These are phyloP conservation scores for Stagonosporopsis tanaceti DNA, from an alignment of 2,329 filamentous ascomycete species.

Conservation along the genomic window DNA sequence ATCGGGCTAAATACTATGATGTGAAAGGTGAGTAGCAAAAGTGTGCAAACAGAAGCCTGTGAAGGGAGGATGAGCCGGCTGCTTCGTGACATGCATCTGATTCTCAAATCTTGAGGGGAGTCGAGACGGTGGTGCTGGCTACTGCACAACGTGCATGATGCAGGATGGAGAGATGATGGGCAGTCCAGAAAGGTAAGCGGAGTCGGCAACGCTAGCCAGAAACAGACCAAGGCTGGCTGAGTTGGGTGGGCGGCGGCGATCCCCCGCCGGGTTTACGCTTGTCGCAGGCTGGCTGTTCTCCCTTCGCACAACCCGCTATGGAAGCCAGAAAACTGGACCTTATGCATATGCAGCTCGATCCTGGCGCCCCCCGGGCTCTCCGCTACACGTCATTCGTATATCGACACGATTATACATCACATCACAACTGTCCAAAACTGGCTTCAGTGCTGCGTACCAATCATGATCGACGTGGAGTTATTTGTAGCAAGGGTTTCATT, in stretches of 20 bases:
- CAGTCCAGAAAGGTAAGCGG: not conserved
- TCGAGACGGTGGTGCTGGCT: not conserved
- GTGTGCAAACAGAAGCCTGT: no score
- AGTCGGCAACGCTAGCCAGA: conserved; percentile 1
- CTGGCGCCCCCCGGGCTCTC: not conserved
- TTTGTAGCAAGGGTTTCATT: not conserved
- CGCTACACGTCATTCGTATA: not conserved
- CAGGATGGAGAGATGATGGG: conserved; percentile 1
- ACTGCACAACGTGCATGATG: conserved; percentile 6
- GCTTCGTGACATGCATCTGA: no score
- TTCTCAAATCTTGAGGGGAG: not conserved
- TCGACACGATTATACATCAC: not conserved
- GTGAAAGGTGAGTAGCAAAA: not conserved
- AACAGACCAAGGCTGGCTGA: not conserved
- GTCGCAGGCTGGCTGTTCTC: not conserved
- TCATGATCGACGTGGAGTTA: conserved; percentile 6
- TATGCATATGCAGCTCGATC: not conserved
- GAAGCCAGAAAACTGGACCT: not conserved
- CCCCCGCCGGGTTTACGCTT: conserved; percentile 1
- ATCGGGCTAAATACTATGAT: not conserved
- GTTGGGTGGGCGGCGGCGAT: conserved; percentile 1
- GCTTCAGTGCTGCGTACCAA: not conserved
- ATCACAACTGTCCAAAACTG: no score
- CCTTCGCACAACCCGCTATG: not conserved
- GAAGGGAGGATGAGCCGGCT: no score